phyloP scores from a whole-genome alignment of 495 filamentous ascomycete genomes.

The Penicillium silybi region DNA sequence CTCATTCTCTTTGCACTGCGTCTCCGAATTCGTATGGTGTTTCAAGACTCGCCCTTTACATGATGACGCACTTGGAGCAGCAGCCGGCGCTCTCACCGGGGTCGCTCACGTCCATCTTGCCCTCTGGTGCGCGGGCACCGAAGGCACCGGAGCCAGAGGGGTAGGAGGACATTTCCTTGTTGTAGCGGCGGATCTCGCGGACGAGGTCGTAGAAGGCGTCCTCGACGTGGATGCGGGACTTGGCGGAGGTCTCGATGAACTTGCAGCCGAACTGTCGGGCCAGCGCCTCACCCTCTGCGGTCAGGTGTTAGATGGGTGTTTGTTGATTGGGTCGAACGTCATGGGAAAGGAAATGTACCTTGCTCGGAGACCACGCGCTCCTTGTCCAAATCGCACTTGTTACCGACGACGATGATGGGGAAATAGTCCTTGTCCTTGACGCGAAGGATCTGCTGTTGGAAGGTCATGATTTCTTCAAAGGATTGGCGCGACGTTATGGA shows the following conservation, averaged over 20 bases:
- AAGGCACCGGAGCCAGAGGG: slow-evolving; percentile 60
- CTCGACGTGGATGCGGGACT: slow-evolving; percentile 96
- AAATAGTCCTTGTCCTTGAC: slow-evolving; percentile 99
- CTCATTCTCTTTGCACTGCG: slow-evolving; percentile 1
- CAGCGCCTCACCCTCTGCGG: slow-evolving; percentile 80
- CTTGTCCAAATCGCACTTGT: slow-evolving; percentile 95
- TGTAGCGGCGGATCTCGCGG: slow-evolving; percentile 93
- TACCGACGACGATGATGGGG: slow-evolving; percentile 98
- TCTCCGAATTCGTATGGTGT: not conserved
- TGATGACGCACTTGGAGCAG: slow-evolving; percentile 82
- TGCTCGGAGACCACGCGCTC: slow-evolving; percentile 87
- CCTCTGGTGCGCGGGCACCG: slow-evolving; percentile 57
- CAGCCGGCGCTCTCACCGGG: slow-evolving; percentile 70
- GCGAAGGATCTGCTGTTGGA: slow-evolving; percentile 96
- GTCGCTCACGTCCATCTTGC: slow-evolving; percentile 75
- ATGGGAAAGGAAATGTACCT: slow-evolving; percentile 55
- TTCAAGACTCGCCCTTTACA: slow-evolving; percentile 54
- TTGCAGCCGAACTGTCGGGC: slow-evolving; percentile 88
- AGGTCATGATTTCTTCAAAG: slow-evolving; percentile 96
- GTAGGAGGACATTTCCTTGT: slow-evolving; percentile 92
- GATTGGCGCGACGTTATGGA: slow-evolving; percentile 96
- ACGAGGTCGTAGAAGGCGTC: slow-evolving; percentile 98
- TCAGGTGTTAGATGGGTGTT: not conserved
- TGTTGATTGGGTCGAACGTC: not conserved
- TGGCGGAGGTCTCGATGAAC: slow-evolving; percentile 98